These are phyloP conservation scores for Nigrograna mackinnonii DNA, from an alignment of 2,329 filamentous ascomycete genomes.

Conservation along the genomic window DNA sequence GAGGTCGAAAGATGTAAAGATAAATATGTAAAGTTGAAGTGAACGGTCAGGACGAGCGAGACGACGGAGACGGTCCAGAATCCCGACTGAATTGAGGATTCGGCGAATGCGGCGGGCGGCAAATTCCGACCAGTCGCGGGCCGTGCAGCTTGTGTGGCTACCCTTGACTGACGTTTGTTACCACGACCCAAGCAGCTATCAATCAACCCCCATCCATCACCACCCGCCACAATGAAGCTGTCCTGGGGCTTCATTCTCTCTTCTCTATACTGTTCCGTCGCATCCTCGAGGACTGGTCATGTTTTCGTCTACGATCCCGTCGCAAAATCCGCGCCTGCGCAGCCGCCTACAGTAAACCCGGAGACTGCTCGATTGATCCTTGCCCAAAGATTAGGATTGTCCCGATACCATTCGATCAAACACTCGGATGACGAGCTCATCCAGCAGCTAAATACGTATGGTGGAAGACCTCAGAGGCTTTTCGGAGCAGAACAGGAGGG, in stretches of 20 bases:
- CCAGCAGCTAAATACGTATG: conserved; percentile 51
- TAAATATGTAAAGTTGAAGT: no score
- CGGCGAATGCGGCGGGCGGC: no score
- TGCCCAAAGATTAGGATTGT: conserved; percentile 54
- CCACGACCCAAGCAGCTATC: conserved; percentile 23
- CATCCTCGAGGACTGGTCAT: conserved; percentile 32
- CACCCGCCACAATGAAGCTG: conserved; percentile 48
- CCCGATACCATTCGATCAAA: conserved; percentile 51
- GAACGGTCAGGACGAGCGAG: no score
- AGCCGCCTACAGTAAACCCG: conserved; percentile 34
- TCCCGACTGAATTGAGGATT: no score
- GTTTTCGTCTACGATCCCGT: conserved; percentile 42
- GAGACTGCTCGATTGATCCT: conserved; percentile 54
- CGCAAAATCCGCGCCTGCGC: conserved; percentile 10
- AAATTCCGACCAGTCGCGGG: conserved; percentile 1
- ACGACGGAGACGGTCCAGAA: no score
- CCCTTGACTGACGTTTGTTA: conserved; percentile 21
- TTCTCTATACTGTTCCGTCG: conserved; percentile 42
- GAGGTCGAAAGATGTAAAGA: no score
- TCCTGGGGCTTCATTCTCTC: conserved; percentile 43
- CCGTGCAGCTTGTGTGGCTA: no score
- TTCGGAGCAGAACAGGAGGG: conserved; percentile 33
- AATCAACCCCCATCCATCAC: conserved; percentile 20
- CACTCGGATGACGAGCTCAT: conserved; percentile 45
- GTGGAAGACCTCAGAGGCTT: conserved; percentile 43